Base-by-base conservation (phyloP, 495 filamentous ascomycete species). In the Penicillium pancosmium region DNA sequence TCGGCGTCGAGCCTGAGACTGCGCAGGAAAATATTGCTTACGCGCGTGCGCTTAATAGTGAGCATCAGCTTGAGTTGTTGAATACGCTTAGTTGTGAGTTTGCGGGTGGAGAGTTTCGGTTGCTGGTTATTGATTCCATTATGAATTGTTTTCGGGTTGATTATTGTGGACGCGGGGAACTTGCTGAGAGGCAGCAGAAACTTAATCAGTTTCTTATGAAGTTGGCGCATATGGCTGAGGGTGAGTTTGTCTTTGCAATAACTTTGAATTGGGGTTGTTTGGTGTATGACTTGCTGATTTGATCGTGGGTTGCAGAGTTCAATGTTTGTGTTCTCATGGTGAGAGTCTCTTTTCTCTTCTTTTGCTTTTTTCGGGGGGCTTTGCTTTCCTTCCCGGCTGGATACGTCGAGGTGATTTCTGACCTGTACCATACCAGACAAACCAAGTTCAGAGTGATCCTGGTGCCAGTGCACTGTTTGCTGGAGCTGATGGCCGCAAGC, bases 401-500 rank as follows among this genome's bases (percentile, higher is more conserved):
- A 9, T 7, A 31, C 8, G 27, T 6, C 1, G 27, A 31, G 27
- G 8, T 31, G 47, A 27, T 40, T 38, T 16, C 36, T 27, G 54
- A 18, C 55, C 33, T 50, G 21, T 5, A 31, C 6, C 23, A 34
- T 36, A 19, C 53, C 23, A 34, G 87, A 92, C 89, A 23, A 92
- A 92, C 59, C 89, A 92, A 73, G 89, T 92, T 46, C 88, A 91
- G 73, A 88, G 84, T 52, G 89, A 92, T 60, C 89, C 89, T n/a
- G 88, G 89, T 57, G 89, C 89, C 2, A 90, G 81, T 72, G 86
- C 89, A 35, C 79, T 92, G n/a, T 92, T 92, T 56, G 86, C 88
- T 38, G 86, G 87, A 53, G 89, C 86, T 35, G 89, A 92, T 76
- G 89, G 89, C 53, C 82, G 86, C 15, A 90, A 90, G 61, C 86